Evolutionary conservation across 1,284 basidiomycete genomes (phyloP).

Genomic region (Amylostereum areolatum): DNA sequence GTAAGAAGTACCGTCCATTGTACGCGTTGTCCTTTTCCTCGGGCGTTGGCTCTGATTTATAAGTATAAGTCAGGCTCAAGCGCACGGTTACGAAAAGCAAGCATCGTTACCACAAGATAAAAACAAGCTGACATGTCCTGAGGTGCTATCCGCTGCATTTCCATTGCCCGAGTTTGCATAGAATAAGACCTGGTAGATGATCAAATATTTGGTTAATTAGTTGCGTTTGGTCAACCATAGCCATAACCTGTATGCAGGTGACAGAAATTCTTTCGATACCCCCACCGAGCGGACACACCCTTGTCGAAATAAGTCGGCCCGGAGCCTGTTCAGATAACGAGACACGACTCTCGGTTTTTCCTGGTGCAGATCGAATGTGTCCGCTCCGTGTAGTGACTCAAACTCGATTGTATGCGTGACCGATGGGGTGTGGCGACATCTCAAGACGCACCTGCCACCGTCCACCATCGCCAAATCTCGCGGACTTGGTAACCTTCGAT

Average conservation of each 20-base stretch:
- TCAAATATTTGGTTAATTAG: neutral
- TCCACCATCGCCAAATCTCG: conserved; percentile 58
- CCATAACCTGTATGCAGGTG: neutral
- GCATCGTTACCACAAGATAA: conserved; percentile 77
- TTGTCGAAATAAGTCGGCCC: no score
- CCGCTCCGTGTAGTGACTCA: no score
- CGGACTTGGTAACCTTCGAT: conserved; percentile 65
- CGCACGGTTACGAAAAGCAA: conserved; percentile 11
- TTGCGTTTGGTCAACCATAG: neutral
- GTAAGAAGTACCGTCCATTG: conserved; percentile 46
- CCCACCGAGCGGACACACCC: no score
- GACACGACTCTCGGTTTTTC: no score
- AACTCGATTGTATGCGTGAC: no score
- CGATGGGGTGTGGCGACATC: neutral
- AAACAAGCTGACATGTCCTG: conserved; percentile 66
- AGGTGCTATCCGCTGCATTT: conserved; percentile 33
- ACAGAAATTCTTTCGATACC: no score
- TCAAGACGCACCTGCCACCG: conserved; percentile 57
- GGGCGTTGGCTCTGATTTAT: conserved; percentile 52
- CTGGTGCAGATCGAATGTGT: no score
- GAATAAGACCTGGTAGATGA: conserved; percentile 55
- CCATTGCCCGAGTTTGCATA: conserved; percentile 73
- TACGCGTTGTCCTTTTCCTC: conserved; percentile 66
- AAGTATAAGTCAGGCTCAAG: neutral
- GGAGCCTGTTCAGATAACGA: no score